These are phyloP conservation scores for Trypanosoma grayi DNA, from an alignment of 208 protist species.

Conservation along the genomic window DNA sequence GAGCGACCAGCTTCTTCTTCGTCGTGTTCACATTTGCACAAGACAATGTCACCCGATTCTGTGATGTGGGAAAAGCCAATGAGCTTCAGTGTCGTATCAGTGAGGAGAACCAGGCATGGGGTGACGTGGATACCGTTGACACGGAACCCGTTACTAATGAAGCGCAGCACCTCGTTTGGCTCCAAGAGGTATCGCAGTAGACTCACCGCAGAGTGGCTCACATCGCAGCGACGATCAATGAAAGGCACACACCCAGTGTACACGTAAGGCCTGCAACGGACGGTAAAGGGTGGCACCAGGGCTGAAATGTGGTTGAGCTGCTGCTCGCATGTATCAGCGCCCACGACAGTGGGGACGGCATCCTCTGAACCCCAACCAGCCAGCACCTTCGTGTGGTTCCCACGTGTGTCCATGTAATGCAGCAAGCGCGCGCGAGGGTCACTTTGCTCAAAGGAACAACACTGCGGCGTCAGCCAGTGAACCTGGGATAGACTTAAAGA, in stretches of 20 bases:
- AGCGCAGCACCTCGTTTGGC: conserved; percentile 70
- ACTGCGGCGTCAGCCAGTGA: conserved; percentile 39
- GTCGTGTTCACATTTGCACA: conserved; percentile 53
- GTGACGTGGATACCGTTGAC: conserved; percentile 82
- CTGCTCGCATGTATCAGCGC: conserved; percentile 61
- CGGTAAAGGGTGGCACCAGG: conserved; percentile 49
- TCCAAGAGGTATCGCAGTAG: conserved; percentile 71
- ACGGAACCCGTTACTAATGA: conserved; percentile 88
- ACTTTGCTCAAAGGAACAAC: conserved; percentile 25
- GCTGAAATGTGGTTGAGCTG: conserved; percentile 62
- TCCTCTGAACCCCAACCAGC: neutral
- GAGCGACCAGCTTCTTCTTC: conserved; percentile 2
- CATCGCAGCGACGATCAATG: conserved; percentile 42
- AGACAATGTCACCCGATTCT: conserved; percentile 73
- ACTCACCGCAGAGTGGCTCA: conserved; percentile 61
- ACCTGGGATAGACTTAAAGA: conserved; percentile 44
- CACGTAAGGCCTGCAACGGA: conserved; percentile 52
- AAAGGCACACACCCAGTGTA: conserved; percentile 30
- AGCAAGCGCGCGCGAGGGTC: conserved; percentile 1
- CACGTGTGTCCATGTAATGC: conserved; percentile 16
- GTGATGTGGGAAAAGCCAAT: conserved; percentile 77
- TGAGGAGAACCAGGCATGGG: conserved; percentile 83
- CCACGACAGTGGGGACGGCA: conserved; percentile 5
- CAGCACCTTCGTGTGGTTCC: conserved; percentile 15
- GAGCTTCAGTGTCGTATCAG: conserved; percentile 56